phyloP scores from a whole-genome alignment of 805 yeast species.

The Wickerhamomyces xylosicus region DNA sequence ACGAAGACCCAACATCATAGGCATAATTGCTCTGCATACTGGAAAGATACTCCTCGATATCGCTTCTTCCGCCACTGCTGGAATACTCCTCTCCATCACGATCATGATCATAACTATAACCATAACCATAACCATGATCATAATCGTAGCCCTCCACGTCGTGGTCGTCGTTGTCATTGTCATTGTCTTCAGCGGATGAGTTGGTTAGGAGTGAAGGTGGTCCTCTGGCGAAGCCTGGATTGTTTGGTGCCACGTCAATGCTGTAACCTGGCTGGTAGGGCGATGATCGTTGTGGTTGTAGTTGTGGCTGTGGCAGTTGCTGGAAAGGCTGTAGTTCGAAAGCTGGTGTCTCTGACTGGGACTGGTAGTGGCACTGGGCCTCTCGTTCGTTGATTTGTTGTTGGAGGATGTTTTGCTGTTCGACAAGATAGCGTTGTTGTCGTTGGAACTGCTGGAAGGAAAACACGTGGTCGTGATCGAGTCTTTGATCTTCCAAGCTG shows the following conservation, averaged over 20 bases:
- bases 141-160: no score
- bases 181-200: slow-evolving; percentile 10
- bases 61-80: no score
- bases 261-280: slow-evolving; percentile 9
- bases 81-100: no score
- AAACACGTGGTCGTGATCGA: not conserved
- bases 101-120: no score
- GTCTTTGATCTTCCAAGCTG: not conserved
- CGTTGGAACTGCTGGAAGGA: not conserved
- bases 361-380: not conserved
- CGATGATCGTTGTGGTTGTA: not conserved
- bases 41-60: no score
- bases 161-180: not conserved
- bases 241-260: slow-evolving; percentile 15
- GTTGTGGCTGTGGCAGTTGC: not conserved
- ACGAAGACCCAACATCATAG: no score
- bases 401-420: not conserved
- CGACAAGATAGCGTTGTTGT: not conserved
- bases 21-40: no score
- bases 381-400: not conserved
- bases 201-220: slow-evolving; percentile 17
- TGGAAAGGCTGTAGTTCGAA: not conserved
- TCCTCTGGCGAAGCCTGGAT: slow-evolving; percentile 15
- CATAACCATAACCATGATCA: no score
- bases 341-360: not conserved